phyloP scores from a whole-genome alignment of 345 rosid genomes.

The Bretschneidera sinensis region DNA sequence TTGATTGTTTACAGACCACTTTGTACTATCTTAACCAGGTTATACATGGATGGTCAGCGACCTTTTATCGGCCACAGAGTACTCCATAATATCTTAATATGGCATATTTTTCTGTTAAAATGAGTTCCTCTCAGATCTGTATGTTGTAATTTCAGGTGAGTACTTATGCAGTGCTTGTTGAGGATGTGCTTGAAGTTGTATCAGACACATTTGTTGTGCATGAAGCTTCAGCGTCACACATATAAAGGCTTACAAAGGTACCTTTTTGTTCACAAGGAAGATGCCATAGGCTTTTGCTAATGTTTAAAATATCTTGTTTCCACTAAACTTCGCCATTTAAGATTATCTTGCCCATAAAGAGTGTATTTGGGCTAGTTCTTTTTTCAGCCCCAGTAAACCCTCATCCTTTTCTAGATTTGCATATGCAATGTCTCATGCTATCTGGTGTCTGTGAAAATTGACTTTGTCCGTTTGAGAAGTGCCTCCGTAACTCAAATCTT shows the following conservation, averaged over 20 bases:
- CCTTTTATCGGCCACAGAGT: background rate
- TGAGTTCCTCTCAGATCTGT: background rate
- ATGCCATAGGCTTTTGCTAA: too few relatives aligned
- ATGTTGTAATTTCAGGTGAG: conserved; percentile 53
- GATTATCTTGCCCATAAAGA: background rate
- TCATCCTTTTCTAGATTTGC: too few relatives aligned
- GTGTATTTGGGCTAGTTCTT: background rate
- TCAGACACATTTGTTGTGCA: conserved; percentile 66
- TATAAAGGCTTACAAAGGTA: conserved; percentile 86
- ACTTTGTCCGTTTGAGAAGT: too few relatives aligned
- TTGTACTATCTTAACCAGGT: background rate
- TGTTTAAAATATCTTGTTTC: too few relatives aligned
- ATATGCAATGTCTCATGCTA: too few relatives aligned
- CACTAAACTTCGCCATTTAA: too few relatives aligned
- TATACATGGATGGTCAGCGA: background rate
- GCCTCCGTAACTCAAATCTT: too few relatives aligned
- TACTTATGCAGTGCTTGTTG: conserved; percentile 67
- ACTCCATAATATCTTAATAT: too few relatives aligned
- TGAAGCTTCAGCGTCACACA: conserved; percentile 63
- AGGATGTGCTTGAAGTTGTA: conserved; percentile 70
- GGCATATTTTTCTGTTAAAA: background rate
- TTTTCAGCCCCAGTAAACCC: background rate
- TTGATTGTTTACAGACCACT: background rate
- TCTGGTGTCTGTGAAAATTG: too few relatives aligned
- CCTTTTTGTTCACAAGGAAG: conserved; percentile 4